Evolutionary conservation across 225 moss, liverwort and hornwort genomes (phyloP).

Genomic region (Anthoceros angustus): DNA sequence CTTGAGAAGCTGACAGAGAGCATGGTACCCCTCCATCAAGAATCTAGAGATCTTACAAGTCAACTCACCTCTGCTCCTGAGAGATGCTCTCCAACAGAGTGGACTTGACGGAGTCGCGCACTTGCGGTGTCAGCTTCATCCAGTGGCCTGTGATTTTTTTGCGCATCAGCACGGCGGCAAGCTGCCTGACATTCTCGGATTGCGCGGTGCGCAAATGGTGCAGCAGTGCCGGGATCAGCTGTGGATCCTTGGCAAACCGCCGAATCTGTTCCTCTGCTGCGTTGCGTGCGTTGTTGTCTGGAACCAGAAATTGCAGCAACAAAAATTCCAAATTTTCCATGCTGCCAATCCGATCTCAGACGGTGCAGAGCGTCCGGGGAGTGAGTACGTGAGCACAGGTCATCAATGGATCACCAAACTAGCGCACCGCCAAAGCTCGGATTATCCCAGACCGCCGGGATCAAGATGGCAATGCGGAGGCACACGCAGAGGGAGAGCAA

Average conservation of each 20-base stretch:
- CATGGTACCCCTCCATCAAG: slow-evolving; percentile 1
- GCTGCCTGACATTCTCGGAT: slow-evolving; percentile 77
- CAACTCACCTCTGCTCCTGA: slow-evolving; percentile 49
- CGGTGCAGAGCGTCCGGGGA: too few relatives aligned
- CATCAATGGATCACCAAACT: too few relatives aligned
- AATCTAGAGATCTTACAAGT: neutral
- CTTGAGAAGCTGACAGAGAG: neutral
- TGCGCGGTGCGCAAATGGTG: slow-evolving; percentile 65
- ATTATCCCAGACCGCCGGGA: too few relatives aligned
- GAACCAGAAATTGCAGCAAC: slow-evolving; percentile 75
- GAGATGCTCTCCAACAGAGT: slow-evolving; percentile 92
- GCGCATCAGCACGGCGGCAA: slow-evolving; percentile 82
- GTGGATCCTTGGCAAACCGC: slow-evolving; percentile 63
- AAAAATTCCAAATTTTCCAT: slow-evolving; percentile 78
- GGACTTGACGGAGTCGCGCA: slow-evolving; percentile 52
- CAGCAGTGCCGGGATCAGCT: slow-evolving; percentile 70
- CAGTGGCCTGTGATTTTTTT: slow-evolving; percentile 97
- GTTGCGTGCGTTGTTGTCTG: slow-evolving; percentile 78
- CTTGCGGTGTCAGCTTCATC: slow-evolving; percentile 61
- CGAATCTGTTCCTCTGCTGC: slow-evolving; percentile 93
- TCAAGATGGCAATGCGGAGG: too few relatives aligned
- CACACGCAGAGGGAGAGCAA: too few relatives aligned
- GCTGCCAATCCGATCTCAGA: neutral
- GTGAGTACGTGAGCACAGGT: too few relatives aligned
- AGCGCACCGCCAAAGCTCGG: too few relatives aligned